These are phyloP conservation scores for Syncephalastrum contaminatum DNA, from an alignment of 371 early-diverging fungal genomes.

Conservation along the genomic window DNA sequence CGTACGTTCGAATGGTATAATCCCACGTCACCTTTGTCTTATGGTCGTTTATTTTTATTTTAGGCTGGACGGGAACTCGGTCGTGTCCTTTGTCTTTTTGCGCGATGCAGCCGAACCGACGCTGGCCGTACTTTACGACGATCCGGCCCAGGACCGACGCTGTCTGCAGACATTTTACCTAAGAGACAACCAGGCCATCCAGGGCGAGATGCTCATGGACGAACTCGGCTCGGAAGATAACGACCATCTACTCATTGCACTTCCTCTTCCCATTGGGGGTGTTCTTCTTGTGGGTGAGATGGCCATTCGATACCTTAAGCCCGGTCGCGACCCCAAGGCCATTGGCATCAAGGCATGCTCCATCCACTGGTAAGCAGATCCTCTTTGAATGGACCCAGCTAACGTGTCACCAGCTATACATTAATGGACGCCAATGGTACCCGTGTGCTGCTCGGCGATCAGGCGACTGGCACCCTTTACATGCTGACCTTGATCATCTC, in stretches of 20 bases:
- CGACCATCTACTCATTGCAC: conserved; percentile 59
- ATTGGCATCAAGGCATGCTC: conserved; percentile 57
- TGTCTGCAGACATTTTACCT: conserved; percentile 22
- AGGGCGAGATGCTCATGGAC: conserved; percentile 30
- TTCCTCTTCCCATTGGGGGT: conserved; percentile 64
- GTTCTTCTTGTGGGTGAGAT: conserved; percentile 71
- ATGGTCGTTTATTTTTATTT: not conserved
- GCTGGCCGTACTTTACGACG: conserved; percentile 76
- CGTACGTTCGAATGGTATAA: conserved; percentile 2
- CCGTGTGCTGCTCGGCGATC: conserved; percentile 78
- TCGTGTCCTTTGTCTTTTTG: conserved; percentile 70
- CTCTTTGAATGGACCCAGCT: too few species aligned
- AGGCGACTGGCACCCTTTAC: conserved; percentile 62
- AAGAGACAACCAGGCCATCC: conserved; percentile 1
- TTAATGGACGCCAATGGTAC: conserved; percentile 49
- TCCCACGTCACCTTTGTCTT: too few species aligned
- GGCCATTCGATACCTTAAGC: conserved; percentile 61
- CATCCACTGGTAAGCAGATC: conserved; percentile 43
- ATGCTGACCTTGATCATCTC: conserved; percentile 34
- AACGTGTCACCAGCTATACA: conserved; percentile 45
- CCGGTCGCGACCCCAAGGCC: conserved; percentile 42
- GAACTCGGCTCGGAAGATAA: conserved; percentile 46
- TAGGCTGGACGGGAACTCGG: conserved; percentile 70
- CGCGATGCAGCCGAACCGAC: conserved; percentile 52
- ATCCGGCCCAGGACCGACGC: conserved; percentile 52